phyloP scores from a whole-genome alignment of 257 asterid genomes.

The Leptodermis oblonga region DNA sequence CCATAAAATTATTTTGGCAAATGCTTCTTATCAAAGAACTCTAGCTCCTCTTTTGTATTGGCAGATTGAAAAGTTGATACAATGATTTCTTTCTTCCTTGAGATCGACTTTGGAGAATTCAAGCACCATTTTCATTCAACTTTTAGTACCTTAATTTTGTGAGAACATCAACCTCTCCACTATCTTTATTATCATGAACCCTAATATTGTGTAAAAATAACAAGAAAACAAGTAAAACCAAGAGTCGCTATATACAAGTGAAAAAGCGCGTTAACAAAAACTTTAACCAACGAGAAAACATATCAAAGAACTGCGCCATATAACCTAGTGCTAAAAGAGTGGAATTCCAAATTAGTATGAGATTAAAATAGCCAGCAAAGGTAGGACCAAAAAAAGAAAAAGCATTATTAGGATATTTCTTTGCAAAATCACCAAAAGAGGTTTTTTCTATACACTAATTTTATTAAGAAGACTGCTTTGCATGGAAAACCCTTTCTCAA shows the following conservation, averaged over 20 bases:
- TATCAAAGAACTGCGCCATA: not conserved
- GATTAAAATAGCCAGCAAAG: not conserved
- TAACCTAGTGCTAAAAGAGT: not conserved
- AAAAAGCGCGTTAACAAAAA: not conserved
- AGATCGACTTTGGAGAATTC: not conserved
- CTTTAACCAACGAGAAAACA: not conserved
- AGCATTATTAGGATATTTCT: too few relatives aligned
- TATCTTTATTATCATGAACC: constrained; percentile 91
- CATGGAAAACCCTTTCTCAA: not conserved
- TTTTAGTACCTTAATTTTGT: constrained; percentile 78
- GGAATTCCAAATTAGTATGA: not conserved
- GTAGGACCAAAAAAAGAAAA: too few relatives aligned
- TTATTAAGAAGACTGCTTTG: not conserved
- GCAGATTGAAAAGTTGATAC: not conserved
- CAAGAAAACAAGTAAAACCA: not conserved
- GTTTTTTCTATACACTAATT: not conserved
- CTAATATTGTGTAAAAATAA: constrained; percentile 9
- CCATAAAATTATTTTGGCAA: not conserved
- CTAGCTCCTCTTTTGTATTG: not conserved
- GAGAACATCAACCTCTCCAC: constrained; percentile 93
- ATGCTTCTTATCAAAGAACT: not conserved
- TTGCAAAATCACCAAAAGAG: not conserved
- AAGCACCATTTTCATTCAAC: not conserved
- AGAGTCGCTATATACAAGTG: not conserved
- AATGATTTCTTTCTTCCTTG: too few relatives aligned